Base-by-base conservation (phyloP, 1,284 basidiomycete genomes). In the Apiotrichum veenhuisii region DNA sequence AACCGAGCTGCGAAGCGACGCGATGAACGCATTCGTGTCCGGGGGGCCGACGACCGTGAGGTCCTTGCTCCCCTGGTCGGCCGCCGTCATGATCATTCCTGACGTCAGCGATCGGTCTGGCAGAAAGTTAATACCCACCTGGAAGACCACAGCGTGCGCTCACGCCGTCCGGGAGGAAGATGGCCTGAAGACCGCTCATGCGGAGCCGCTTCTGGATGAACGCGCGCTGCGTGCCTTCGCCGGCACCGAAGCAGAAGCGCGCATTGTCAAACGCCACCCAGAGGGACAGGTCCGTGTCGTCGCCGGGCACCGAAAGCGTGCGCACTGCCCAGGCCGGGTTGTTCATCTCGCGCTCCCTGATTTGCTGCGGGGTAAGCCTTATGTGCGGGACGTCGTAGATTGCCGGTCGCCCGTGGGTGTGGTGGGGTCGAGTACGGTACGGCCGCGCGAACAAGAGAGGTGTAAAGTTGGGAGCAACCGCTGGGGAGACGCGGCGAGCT, bases 171-270 rank as follows among this genome's bases (percentile, higher is more conserved):
- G 87, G 87, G 57, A 93, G 77, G 74, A 95, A 94, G 15, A 94
- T 65, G 2, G 81, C 86, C 47, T 81, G 82, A 2, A 87, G 80
- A 55, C 83, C 85, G 66, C 81, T 83, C 80, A 87, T 84, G 44
- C 83, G 83, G 37, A 82, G 76, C 58, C 79, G 79, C 63, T 84
- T 85, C 76, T 92, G 87, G 9, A 86, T 76, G 65, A 87, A 87
- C 0, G 86, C 77, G 34, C 92, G 80, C 50, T 85, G 85, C 0
- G 87, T 86, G 54, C 87, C 89, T 72, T 95, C 91, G 7, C 88
- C 86, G 2, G 81, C 85, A 74, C 94, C 93, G 80, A 95, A 91
- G 50, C 93, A 80, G 66, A 92, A 94, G 67, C 89, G 87, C 9
- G 82, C 85, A 48, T 84, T 81, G 66, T 89, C 87, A 68, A 91